Evolutionary conservation across 2,329 filamentous ascomycete genomes (phyloP).

Genomic region (Trichophyton equinum): DNA sequence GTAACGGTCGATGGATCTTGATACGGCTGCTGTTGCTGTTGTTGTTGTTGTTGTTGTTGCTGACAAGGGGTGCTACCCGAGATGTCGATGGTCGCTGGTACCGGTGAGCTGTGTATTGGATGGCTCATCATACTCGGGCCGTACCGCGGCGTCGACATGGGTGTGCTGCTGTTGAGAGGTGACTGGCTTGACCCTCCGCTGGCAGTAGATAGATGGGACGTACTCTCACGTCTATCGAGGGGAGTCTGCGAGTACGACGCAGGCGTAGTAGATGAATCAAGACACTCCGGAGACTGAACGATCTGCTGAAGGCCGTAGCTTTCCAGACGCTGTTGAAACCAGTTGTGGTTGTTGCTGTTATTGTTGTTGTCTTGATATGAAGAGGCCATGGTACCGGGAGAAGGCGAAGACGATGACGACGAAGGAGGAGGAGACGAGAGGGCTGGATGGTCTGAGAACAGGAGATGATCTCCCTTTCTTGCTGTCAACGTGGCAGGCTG

Average conservation of each 20-base stretch:
- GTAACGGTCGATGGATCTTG: conserved; percentile 21
- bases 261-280: neutral
- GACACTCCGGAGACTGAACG: conserved; percentile 11
- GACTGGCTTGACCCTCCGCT: neutral
- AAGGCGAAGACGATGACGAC: conserved; percentile 16
- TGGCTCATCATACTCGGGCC: conserved; percentile 21
- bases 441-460: conserved; percentile 38
- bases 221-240: neutral
- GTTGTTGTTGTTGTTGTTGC: conserved; percentile 3
- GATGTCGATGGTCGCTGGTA: conserved; percentile 23
- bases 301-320: conserved; percentile 37
- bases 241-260: neutral
- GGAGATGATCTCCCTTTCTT: conserved; percentile 31
- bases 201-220: neutral
- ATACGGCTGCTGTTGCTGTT: conserved; percentile 19
- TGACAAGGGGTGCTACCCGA: conserved; percentile 14
- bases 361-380: conserved; percentile 27
- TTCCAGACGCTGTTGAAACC: conserved; percentile 38
- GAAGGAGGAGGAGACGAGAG: neutral
- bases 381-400: conserved; percentile 33
- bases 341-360: conserved; percentile 26
- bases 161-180: conserved; percentile 9
- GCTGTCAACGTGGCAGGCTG: conserved; percentile 23
- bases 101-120: conserved; percentile 23
- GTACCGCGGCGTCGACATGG: conserved; percentile 23